Percentiles rank a stretch among this genome's conserved stretches.
Conservation (phyloP, 108 stramenopile species). For the Aurantiochytrium sp. region DNA sequence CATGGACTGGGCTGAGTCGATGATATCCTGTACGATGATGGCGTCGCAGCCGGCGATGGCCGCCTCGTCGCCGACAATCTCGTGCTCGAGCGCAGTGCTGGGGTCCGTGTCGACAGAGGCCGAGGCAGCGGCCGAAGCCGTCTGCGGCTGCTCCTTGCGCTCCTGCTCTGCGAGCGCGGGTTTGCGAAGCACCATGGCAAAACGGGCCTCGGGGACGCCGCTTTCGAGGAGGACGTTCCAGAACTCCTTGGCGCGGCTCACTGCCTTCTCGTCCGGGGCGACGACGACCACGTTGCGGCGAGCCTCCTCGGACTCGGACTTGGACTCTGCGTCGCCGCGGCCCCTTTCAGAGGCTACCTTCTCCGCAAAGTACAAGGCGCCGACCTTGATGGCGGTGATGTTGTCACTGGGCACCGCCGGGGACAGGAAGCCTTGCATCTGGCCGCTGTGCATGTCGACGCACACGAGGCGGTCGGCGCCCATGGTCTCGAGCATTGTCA, state of each 20-base stretch:
- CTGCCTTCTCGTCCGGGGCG: constrained; percentile 11
- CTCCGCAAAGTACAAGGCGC: constrained; percentile 28
- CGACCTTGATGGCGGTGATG: constrained; percentile 24
- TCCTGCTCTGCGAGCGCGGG: background rate
- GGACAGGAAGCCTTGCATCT: constrained; percentile 35
- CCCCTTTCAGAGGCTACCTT: no score
- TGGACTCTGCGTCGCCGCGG: no score
- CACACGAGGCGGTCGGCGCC: background rate
- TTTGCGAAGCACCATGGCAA: constrained; percentile 21
- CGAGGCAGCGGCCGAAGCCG: background rate
- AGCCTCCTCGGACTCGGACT: background rate
- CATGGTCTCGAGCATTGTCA: background rate
- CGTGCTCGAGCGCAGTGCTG: background rate
- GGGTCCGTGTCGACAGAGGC: background rate
- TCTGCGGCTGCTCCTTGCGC: background rate
- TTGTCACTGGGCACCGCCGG: constrained; percentile 8
- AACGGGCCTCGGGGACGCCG: background rate
- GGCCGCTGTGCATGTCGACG: constrained; percentile 19
- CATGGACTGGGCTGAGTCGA: constrained; percentile 39
- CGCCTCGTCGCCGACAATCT: constrained; percentile 33
- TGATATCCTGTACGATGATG: constrained; percentile 44
- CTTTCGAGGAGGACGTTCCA: background rate
- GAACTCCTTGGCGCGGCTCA: constrained; percentile 22
- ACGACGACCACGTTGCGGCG: constrained; percentile 12
- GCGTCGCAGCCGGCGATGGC: constrained; percentile 32